phyloP scores from a whole-genome alignment of 495 filamentous ascomycete genomes.

The Hypoxylon trugodes region DNA sequence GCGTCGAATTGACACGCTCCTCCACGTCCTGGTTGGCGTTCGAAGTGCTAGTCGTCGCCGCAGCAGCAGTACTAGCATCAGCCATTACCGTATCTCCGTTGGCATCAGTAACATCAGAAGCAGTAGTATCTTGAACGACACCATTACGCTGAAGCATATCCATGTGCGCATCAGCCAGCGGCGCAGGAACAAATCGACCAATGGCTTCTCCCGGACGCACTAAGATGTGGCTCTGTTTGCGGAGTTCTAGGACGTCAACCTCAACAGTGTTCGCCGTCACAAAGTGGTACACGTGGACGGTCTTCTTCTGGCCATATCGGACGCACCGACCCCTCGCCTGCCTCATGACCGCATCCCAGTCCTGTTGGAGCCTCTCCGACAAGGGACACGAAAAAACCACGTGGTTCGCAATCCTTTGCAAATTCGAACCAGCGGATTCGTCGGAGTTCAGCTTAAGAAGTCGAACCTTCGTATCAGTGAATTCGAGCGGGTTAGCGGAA shows the following conservation, averaged over 20 bases:
- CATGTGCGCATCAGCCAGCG: too few relatives aligned
- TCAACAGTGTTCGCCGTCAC: conserved; percentile 71
- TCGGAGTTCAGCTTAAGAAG: conserved; percentile 71
- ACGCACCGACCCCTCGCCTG: conserved; percentile 77
- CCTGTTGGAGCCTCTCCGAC: conserved; percentile 57
- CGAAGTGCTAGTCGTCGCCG: neutral
- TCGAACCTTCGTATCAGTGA: conserved; percentile 56
- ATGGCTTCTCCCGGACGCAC: conserved; percentile 9
- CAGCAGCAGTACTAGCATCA: neutral
- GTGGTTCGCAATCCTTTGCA: conserved; percentile 79
- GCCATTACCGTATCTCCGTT: neutral
- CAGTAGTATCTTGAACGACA: neutral
- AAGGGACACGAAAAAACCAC: conserved; percentile 77
- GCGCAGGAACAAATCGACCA: conserved; percentile 5
- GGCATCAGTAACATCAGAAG: neutral
- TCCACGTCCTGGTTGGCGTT: neutral
- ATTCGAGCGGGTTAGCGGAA: conserved; percentile 16
- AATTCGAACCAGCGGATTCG: conserved; percentile 76
- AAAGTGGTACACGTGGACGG: conserved; percentile 76
- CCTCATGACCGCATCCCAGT: conserved; percentile 67
- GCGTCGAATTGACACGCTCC: conserved; percentile 14
- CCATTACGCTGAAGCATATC: too few relatives aligned
- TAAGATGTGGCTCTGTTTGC: conserved; percentile 5
- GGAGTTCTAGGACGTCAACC: conserved; percentile 64
- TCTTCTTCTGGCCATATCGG: conserved; percentile 72